A percentile compares a stretch with the other conserved stretches of the same genome.
phyloP scores from a whole-genome alignment of 352 stramenopile genomes.

The Phytopythium helicoides region DNA sequence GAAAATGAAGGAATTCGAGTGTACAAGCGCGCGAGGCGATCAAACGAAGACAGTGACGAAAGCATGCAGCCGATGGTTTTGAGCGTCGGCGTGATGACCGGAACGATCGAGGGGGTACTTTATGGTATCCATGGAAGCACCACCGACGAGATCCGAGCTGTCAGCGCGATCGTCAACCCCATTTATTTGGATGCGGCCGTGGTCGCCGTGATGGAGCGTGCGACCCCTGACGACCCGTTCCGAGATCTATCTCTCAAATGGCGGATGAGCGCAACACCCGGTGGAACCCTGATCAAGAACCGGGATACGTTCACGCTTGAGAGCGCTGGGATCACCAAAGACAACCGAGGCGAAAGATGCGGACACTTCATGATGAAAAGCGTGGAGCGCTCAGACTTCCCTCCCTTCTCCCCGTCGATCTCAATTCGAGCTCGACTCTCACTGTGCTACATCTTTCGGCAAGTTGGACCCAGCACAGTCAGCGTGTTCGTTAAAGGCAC shows the following conservation, averaged over 20 bases:
- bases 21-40: no score
- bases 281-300: slow-evolving; percentile 28
- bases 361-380: slow-evolving; percentile 53
- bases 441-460: slow-evolving; percentile 58
- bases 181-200: slow-evolving; percentile 36
- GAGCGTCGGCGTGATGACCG: slow-evolving; percentile 39
- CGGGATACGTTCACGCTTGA: slow-evolving; percentile 51
- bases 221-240: slow-evolving; percentile 35
- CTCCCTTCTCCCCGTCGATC: slow-evolving; percentile 28
- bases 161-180: slow-evolving; percentile 29
- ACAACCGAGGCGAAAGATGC: slow-evolving; percentile 31
- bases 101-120: slow-evolving; percentile 39
- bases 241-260: slow-evolving; percentile 57
- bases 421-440: slow-evolving; percentile 44
- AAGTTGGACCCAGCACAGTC: slow-evolving; percentile 24
- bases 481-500: slow-evolving; percentile 53
- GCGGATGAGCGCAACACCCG: slow-evolving; percentile 15
- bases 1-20: no score
- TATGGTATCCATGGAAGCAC: slow-evolving; percentile 53
- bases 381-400: slow-evolving; percentile 21
- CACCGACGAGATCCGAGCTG: slow-evolving; percentile 46
- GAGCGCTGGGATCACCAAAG: slow-evolving; percentile 34
- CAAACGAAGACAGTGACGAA: no score
- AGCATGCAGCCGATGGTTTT: slow-evolving; percentile 6
- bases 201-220: slow-evolving; percentile 35